A percentile compares a stretch with the other conserved stretches of the same genome.
phyloP scores from a whole-genome alignment of 2,329 filamentous ascomycete species.

The Aspergillus sergii region DNA sequence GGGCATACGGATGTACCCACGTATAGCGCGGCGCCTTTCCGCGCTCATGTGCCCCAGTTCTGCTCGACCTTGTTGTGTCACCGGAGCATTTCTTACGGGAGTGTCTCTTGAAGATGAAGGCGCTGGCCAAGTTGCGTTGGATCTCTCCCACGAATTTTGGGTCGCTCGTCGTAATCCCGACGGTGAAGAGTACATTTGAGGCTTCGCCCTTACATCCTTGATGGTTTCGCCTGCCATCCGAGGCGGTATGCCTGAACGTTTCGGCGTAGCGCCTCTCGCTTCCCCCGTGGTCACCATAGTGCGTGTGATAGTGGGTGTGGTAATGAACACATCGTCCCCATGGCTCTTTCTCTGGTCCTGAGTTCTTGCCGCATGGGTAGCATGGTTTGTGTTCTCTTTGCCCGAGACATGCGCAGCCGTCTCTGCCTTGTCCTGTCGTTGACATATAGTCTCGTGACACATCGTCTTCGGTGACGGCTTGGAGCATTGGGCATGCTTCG shows the following conservation, averaged over 20 bases:
- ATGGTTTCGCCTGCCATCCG: slow-evolving; percentile 30
- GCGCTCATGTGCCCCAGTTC: slow-evolving; percentile 10
- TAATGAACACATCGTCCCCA: slow-evolving; percentile 40
- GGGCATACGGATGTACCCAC: slow-evolving; percentile 42
- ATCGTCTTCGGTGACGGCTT: slow-evolving; percentile 31
- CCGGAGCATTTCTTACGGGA: slow-evolving; percentile 17
- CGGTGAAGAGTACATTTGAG: slow-evolving; percentile 28
- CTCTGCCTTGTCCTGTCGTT: slow-evolving; percentile 19
- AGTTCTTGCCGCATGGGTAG: slow-evolving; percentile 14
- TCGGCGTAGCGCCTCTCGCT: slow-evolving; percentile 21
- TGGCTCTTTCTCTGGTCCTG: slow-evolving; percentile 17
- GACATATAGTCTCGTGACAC: slow-evolving; percentile 26
- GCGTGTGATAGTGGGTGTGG: slow-evolving; percentile 46
- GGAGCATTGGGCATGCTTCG: slow-evolving; percentile 38
- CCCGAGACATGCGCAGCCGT: slow-evolving; percentile 20
- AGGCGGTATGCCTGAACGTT: slow-evolving; percentile 15
- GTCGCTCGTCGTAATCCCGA: slow-evolving; percentile 30
- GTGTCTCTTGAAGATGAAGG: slow-evolving; percentile 20
- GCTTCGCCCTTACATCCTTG: slow-evolving; percentile 30
- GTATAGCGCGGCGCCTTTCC: slow-evolving; percentile 29
- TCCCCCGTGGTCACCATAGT: slow-evolving; percentile 39
- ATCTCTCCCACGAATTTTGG: slow-evolving; percentile 26
- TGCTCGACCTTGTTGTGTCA: slow-evolving; percentile 15
- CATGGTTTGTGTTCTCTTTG: slow-evolving; percentile 28
- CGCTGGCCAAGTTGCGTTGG: slow-evolving; percentile 23